These are phyloP conservation scores for Halophytophthora batemanensis DNA, from an alignment of 352 stramenopile species.

Conservation along the genomic window DNA sequence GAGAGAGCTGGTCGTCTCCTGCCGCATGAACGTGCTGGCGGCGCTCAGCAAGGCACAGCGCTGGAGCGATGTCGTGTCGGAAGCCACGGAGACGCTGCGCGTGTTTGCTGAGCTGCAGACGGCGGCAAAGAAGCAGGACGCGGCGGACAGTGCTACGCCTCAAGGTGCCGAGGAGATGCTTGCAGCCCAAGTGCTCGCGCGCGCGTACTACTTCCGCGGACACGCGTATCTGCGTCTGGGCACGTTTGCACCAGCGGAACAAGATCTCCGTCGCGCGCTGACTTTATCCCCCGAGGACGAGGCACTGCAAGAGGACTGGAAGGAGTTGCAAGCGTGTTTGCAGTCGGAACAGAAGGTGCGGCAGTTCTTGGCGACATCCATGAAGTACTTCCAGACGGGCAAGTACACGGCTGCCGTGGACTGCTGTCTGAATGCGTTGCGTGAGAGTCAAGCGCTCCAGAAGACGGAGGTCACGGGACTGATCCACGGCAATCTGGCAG, in stretches of 20 bases:
- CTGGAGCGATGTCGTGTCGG: slow-evolving; percentile 43
- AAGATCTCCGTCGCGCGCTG: slow-evolving; percentile 49
- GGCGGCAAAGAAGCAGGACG: slow-evolving; percentile 22
- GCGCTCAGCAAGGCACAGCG: slow-evolving; percentile 55
- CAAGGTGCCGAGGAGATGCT: slow-evolving; percentile 13
- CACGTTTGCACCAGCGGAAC: slow-evolving; percentile 31
- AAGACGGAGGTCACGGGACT: slow-evolving; percentile 63
- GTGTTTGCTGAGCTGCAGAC: slow-evolving; percentile 45
- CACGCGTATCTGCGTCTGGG: slow-evolving; percentile 52
- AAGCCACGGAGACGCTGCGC: slow-evolving; percentile 42
- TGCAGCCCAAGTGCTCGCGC: slow-evolving; percentile 33
- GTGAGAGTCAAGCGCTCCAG: slow-evolving; percentile 45
- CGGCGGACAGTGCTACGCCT: no score
- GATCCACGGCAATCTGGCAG: slow-evolving; percentile 64
- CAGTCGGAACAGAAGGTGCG: slow-evolving; percentile 51
- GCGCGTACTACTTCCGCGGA: slow-evolving; percentile 61
- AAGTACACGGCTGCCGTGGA: slow-evolving; percentile 56
- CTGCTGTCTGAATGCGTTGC: slow-evolving; percentile 40
- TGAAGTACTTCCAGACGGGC: slow-evolving; percentile 56
- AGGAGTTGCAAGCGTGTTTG: slow-evolving; percentile 41
- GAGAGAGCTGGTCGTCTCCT: slow-evolving; percentile 61
- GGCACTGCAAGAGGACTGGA: slow-evolving; percentile 49
- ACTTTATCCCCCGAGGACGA: slow-evolving; percentile 51
- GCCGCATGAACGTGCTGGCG: slow-evolving; percentile 63
- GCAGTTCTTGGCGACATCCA: slow-evolving; percentile 43